Base-by-base conservation (phyloP, 257 asterid species). In the Avicennia marina region DNA sequence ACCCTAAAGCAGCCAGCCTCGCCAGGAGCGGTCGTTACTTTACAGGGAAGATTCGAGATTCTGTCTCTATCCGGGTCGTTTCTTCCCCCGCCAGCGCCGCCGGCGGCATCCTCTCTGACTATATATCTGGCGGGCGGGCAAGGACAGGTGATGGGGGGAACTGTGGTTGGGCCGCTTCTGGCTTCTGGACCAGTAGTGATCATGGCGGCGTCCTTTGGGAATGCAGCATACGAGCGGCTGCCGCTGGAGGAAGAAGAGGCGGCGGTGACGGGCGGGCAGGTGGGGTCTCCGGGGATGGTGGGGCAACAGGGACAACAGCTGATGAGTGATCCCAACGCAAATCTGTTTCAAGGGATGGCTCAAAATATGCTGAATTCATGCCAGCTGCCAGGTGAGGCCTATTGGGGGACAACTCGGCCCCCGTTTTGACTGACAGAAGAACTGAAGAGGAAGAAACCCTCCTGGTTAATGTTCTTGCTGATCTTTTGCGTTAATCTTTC, bases 71-170 rank as follows among this genome's bases (percentile, higher is more conserved):
- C 95, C 0, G 98, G 98, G 0, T 87, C 96, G 0, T 85, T 85
- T 32, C 76, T 91, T 0, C 98, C 98, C 1, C 94, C 94, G 9
- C 98, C 98, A 0, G 98, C 98, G 0, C 96, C 96, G 0, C 80
- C 95, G 0, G 89, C 93, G 0, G 96, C 98, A 0, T 85, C 98
- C 0, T 75, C 93, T 1, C 71, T 91, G 53, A 83, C 94, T 15
- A 81, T 91, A 21, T 91, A 88, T 36, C 51, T 91, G 5, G 84
- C 96, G 9, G 93, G 96, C 5, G 96, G 90, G 9, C 98, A 91
- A 56, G 98, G 98, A 1, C 98, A 91, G 69, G 90, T 91, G 0
- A 81, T 91, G 56, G 98, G 98, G 0, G 98, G 98, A 0, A 78
- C 88, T 3, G 98, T 91, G 2, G 96, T 83, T 5, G 98, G 98